phyloP scores from a whole-genome alignment of 768 basidiomycete species.

The Termitomyces heimii region DNA sequence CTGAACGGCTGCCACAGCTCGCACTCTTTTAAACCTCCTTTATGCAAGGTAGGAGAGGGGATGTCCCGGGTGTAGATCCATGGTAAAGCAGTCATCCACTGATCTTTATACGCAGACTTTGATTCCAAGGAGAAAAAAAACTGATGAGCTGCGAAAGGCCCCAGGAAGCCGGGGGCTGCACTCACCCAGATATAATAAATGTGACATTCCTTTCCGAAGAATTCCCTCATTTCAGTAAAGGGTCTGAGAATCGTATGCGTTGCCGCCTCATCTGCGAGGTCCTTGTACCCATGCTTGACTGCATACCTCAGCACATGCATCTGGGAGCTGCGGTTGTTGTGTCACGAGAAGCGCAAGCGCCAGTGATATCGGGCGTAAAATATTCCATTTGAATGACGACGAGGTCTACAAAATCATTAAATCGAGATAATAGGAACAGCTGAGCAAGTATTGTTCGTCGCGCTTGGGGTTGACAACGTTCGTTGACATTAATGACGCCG shows the following conservation, averaged over 20 bases:
- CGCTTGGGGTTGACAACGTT: too few species aligned
- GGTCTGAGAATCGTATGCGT: neutral
- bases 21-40: constrained; percentile 1
- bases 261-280: constrained; percentile 2
- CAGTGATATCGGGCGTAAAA: too few species aligned
- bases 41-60: neutral
- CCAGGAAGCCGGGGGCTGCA: accelerated
- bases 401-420: too few species aligned
- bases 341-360: too few species aligned
- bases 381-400: too few species aligned
- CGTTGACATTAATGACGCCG: too few species aligned
- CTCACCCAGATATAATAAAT: constrained; percentile 1
- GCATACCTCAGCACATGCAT: constrained; percentile 5
- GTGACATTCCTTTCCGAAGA: neutral
- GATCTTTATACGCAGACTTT: neutral
- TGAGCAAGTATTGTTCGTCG: too few species aligned
- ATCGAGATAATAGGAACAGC: too few species aligned
- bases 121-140: neutral
- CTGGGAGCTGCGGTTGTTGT: too few species aligned
- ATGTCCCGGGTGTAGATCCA: neutral
- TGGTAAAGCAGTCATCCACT: neutral
- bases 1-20: constrained; percentile 4
- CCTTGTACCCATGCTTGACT: constrained; percentile 3
- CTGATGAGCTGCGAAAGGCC: neutral
- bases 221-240: neutral